Evolutionary conservation across 306 rosid species (phyloP).

Genomic region (Lathyrus oleraceus): DNA sequence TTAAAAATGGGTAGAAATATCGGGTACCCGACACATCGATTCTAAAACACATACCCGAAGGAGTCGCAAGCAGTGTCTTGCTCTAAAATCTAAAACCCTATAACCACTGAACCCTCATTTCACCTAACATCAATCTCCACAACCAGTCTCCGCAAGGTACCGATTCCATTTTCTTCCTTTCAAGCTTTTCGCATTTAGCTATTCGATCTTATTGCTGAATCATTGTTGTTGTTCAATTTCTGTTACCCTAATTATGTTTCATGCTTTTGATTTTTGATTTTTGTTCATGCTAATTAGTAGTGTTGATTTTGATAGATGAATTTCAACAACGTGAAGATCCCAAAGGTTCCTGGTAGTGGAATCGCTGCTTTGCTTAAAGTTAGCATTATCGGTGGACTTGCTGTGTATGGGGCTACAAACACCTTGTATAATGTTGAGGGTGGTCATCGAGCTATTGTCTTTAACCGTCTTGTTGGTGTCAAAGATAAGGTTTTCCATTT

Average conservation of each 20-base stretch:
- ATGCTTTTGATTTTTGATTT: background rate
- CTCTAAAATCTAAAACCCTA: slow-evolving; percentile 37
- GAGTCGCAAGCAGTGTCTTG: background rate
- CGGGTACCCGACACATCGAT: slow-evolving; percentile 17
- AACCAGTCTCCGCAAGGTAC: background rate
- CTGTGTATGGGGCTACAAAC: slow-evolving; percentile 42
- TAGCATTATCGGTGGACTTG: slow-evolving; percentile 42
- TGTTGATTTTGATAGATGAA: slow-evolving; percentile 35
- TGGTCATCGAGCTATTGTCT: slow-evolving; percentile 47
- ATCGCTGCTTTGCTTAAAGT: slow-evolving; percentile 43
- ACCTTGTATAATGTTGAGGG: slow-evolving; percentile 47
- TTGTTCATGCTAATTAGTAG: background rate
- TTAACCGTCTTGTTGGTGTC: slow-evolving; percentile 41
- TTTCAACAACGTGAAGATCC: slow-evolving; percentile 39
- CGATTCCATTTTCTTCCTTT: background rate
- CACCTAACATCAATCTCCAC: background rate
- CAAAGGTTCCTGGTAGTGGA: slow-evolving; percentile 40
- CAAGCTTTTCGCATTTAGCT: background rate
- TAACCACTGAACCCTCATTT: background rate
- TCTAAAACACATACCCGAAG: background rate
- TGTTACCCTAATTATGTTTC: background rate
- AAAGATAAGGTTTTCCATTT: slow-evolving; percentile 38
- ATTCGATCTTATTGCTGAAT: background rate
- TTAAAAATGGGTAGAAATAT: background rate
- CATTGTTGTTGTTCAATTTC: background rate